Base-by-base conservation (phyloP, 2,329 filamentous ascomycete species). In the Scleromitrula shiraiana region DNA sequence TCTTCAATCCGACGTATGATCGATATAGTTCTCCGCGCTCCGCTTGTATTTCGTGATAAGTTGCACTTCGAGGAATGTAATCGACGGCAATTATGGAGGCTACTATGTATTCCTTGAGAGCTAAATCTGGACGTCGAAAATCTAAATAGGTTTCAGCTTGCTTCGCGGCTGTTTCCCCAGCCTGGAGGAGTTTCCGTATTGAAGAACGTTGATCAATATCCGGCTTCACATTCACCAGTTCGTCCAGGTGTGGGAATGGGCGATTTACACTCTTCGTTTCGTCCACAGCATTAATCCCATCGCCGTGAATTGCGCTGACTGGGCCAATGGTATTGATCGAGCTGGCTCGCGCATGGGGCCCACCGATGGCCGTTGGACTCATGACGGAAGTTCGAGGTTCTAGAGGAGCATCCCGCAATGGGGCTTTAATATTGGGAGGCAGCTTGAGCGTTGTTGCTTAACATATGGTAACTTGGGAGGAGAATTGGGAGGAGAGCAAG, bases 101-200 rank as follows among this genome's bases (percentile, higher is more conserved):
- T 53, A 83, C 79, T 50, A 97, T 76, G 62, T 91, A 97, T 52
- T 95, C 86, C 55, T 85, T 78, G 47, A 95, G 83, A 3, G 90
- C 90, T 30, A 80, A 66, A 61, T 93, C 88, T 4, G 82, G 78
- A 29, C 80, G 73, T 22, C 77, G 70, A 66, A 85, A 83, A 52
- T 77, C 76, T 50, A 81, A 72, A 49, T 74, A 71, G 44, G 75
- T 77, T 53, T 80, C 76, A 30, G 86, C 83, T 57, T 78, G 74
- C 51, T 73, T 72, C 50, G 82, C 69, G 39, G 72, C 70, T 19
- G 63, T 60, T 58, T 83, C 74, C 44, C 73, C 77, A 35, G 67
- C 62, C 37, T 74, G 71, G 12, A 83, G 65, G 30, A 82, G 62
- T 54, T 68, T 75, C 49, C 72, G 73, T 51, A 79, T 68, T 14